These are phyloP conservation scores for Jacaranda copaia DNA, from an alignment of 257 asterid genomes.

Conservation along the genomic window DNA sequence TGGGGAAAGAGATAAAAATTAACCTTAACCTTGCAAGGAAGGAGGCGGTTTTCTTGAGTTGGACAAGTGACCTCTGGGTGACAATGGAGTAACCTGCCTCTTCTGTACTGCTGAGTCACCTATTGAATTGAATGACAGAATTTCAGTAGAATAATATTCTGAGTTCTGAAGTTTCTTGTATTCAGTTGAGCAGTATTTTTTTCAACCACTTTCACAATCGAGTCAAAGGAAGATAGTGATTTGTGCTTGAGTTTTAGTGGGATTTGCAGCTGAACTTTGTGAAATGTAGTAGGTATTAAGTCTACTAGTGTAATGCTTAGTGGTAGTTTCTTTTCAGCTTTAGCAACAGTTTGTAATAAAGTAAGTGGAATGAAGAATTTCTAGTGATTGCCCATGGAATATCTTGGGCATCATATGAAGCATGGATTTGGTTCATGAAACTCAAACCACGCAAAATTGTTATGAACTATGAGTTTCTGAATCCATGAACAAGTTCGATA, in stretches of 20 bases:
- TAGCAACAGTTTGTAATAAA: not conserved
- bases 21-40: constrained; percentile 18
- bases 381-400: not conserved
- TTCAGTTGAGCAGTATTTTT: not conserved
- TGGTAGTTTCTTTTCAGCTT: not conserved
- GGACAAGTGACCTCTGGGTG: not conserved
- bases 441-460: not conserved
- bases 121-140: not conserved
- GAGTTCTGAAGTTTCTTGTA: not conserved
- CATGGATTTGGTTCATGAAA: not conserved
- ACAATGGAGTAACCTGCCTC: not conserved
- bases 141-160: not conserved
- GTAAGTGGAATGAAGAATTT: not conserved
- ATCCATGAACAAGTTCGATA: not conserved
- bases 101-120: not conserved
- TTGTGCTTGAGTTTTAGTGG: constrained; percentile 14
- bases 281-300: constrained; percentile 1
- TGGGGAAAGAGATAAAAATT: not conserved
- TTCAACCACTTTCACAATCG: not conserved
- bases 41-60: constrained; percentile 21
- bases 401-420: constrained; percentile 19
- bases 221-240: not conserved
- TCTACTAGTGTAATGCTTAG: constrained; percentile 17
- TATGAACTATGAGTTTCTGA: not conserved
- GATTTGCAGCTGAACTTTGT: constrained; percentile 3